Evolutionary conservation across 148 eudicot species (phyloP), one percentile per base, ranked within the genome.

Genomic region (Vaccinium darrowii): DNA sequence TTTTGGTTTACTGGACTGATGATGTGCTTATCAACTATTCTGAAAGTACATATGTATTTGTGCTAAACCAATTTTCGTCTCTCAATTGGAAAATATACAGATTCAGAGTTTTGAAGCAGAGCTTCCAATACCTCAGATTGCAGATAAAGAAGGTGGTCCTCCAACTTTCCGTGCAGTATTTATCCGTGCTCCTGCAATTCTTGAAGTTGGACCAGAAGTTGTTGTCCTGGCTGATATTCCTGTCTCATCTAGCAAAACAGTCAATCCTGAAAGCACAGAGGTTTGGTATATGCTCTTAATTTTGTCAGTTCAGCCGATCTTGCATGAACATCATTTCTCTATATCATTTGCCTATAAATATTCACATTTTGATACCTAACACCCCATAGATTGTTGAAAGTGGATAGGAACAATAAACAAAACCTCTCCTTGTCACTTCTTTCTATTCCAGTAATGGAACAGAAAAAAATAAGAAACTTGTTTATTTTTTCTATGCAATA

Each of bases 71-170:
- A 21, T 52, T 71, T 13, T 13, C 30, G 23, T 83, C 8, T 49
- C 19, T 39, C 43, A 23, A 25, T 36, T 58, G 21, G 51, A 50
- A 65, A 53, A 69, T 51, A 47, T 71, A 14, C 87, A 97, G 99
- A 91, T 97, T 80, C 98, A 92, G 89, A 97, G 99, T 92, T 97
- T 97, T 84, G 99, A 95, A 90, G 92, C 95, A 57, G 99, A 97
- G 67, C 84, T 97, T 80, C 57, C 89, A n/a, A 91, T 94, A 83
- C 98, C 99, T 60, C 85, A 87, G 62, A 88, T 97, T 86, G 90
- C 91, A 78, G 95, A 88, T 79, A 89, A 85, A 86, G 98, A 97
- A 94, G 99, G 99, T 58, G 98, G 98, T 49, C 91, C 94, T 82
- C 90, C 93, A 82, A 90, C 81, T 83, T 97, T 95, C 81, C 96